Evolutionary conservation across 78 protist species (phyloP), one percentile per base, ranked within the genome.

Genomic region (Planoprotostelium fungivorum): DNA sequence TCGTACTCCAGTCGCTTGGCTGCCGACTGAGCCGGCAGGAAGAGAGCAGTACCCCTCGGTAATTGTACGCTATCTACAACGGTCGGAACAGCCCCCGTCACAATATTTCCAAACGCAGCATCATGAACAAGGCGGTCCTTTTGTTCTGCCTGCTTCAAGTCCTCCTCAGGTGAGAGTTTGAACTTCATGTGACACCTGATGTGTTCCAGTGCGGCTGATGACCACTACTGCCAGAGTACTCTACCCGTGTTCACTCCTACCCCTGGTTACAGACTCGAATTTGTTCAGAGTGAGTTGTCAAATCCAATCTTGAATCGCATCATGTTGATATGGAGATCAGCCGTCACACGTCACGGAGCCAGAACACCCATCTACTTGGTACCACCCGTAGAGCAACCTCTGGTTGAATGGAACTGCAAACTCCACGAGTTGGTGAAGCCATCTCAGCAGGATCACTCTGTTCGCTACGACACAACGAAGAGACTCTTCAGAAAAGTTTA

Each of bases 301-400:
- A 51, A 25, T 16, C 5, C 5, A 51, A 51, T 51, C 73, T 51
- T 51, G 16, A 51, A 51, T 51, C 73, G 5, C 73, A 51, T 16
- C 31, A n/a, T n/a, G n/a, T n/a, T n/a, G n/a, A n/a, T n/a, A n/a
- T n/a, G n/a, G n/a, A n/a, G n/a, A 86, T 86, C 35, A 87, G 87
- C 89, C 63, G 25, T 91, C 38, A 84, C 88, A 23, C 85, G 94
- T 39, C 94, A 92, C 84, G 94, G 94, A 63, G 94, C 89, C 87
- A 63, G 94, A 37, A 92, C 94, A 35, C 94, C 94, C 87, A 38
- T 92, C 1, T 92, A 89, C 51, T 28, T n/a, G 34, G 5, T 51
- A 16, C 31, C 73, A 16, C 87, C 90, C 83, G 29, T 39, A 0
- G 85, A 84, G 16, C 29, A 38, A 28, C 37, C 63, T n/a, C 39